phyloP scores from a whole-genome alignment of 306 rosid genomes.

The Trifolium fragiferum region DNA sequence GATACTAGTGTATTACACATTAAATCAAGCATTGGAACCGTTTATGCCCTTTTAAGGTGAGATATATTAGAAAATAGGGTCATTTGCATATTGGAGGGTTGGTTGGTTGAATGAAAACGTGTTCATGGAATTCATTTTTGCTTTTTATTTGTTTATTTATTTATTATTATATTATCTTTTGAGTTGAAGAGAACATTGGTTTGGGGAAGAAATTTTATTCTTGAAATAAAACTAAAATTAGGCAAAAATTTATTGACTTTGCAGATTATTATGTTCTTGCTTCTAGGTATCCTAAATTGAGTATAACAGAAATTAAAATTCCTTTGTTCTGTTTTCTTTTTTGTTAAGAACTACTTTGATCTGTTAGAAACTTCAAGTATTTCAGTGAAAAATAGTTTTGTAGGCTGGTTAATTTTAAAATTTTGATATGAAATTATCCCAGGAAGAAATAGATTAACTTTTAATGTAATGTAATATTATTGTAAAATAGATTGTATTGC shows the following conservation, averaged over 20 bases:
- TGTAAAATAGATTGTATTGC: no score
- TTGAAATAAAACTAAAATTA: background rate
- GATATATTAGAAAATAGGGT: background rate
- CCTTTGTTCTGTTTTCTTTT: background rate
- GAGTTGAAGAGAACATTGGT: background rate
- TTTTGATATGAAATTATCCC: no score
- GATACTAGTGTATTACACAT: background rate
- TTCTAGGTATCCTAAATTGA: background rate
- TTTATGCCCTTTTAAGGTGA: background rate
- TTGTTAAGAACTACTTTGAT: background rate
- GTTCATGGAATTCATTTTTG: background rate
- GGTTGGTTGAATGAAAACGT: no score
- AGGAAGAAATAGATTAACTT: no score
- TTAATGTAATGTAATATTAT: no score
- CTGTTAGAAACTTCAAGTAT: background rate
- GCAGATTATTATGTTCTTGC: background rate
- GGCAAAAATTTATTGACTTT: background rate
- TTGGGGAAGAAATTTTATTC: background rate
- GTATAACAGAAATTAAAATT: background rate
- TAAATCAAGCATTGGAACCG: conserved; percentile 5
- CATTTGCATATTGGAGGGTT: background rate
- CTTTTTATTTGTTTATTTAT: background rate
- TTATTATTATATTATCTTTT: background rate
- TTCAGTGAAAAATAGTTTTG: no score
- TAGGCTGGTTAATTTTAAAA: no score